These are phyloP conservation scores for Colletotrichum phormii DNA, from an alignment of 2,329 filamentous ascomycete genomes.

Conservation along the genomic window DNA sequence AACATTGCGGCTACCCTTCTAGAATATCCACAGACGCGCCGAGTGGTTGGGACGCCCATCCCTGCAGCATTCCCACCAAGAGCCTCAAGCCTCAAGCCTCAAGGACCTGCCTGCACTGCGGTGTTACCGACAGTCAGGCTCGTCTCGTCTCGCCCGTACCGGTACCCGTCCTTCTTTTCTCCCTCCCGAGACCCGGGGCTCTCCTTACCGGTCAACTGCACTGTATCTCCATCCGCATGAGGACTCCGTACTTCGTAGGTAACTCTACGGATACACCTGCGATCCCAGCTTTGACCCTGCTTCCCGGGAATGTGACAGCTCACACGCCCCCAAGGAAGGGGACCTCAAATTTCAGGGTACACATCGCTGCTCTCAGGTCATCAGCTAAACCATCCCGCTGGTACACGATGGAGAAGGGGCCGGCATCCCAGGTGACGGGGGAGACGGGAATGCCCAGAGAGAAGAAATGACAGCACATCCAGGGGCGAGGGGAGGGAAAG, in stretches of 20 bases:
- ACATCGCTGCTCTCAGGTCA: constrained; percentile 33
- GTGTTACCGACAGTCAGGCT: constrained; percentile 29
- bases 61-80: not conserved
- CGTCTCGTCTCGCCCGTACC: not conserved
- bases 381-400: constrained; percentile 30
- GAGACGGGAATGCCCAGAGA: not conserved
- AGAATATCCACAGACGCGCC: constrained; percentile 25
- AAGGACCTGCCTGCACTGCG: constrained; percentile 19
- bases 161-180: not conserved
- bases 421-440: not conserved
- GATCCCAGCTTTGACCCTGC: constrained; percentile 21
- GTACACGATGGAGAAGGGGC: constrained; percentile 13
- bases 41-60: constrained; percentile 19
- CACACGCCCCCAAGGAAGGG: constrained; percentile 4
- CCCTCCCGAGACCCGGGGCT: not conserved
- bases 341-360: constrained; percentile 30
- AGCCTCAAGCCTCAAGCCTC: not conserved
- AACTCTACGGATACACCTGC: not conserved
- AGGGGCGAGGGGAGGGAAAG: not conserved
- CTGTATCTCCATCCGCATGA: not conserved
- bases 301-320: constrained; percentile 32
- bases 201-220: not conserved
- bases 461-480: not conserved
- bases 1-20: constrained; percentile 23
- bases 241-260: not conserved